A percentile compares a stretch with the other conserved stretches of the same genome.
phyloP scores from a whole-genome alignment of 164 flowering plant species.

The Cinnamomum chago region DNA sequence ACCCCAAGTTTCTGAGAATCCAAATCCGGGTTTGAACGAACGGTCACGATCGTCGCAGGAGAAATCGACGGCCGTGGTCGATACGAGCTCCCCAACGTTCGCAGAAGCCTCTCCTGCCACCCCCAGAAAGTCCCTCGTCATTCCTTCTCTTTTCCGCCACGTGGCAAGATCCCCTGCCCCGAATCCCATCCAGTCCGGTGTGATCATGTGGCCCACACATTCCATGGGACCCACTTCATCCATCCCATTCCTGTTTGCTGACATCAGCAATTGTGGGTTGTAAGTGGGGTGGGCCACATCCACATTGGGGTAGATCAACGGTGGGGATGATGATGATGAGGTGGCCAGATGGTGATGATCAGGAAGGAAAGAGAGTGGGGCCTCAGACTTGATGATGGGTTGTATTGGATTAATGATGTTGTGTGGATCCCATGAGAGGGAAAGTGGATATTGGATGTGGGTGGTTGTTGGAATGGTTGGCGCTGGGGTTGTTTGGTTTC shows the following conservation, averaged over 20 bases:
- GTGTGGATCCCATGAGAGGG: constrained; percentile 25
- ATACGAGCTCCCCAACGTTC: constrained; percentile 26
- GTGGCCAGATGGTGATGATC: constrained; percentile 9
- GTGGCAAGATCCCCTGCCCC: constrained; percentile 17
- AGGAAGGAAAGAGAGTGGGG: neutral
- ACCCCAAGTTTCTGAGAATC: constrained; percentile 3
- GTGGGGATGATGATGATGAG: neutral
- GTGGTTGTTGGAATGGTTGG: neutral
- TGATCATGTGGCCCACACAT: constrained; percentile 7
- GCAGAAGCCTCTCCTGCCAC: constrained; percentile 26
- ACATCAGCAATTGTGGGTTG: constrained; percentile 13
- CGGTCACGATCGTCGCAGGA: constrained; percentile 33
- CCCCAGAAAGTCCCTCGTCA: constrained; percentile 85
- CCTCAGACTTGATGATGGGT: neutral
- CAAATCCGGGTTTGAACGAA: neutral
- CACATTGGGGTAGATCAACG: constrained; percentile 35
- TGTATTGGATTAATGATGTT: neutral
- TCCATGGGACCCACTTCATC: constrained; percentile 20
- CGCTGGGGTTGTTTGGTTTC: constrained; percentile 8
- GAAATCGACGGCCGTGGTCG: constrained; percentile 28
- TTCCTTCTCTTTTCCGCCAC: constrained; percentile 43
- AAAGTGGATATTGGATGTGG: neutral
- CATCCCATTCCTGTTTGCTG: neutral
- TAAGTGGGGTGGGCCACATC: constrained; percentile 12
- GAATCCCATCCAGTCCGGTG: constrained; percentile 18